Base-by-base conservation (phyloP, 192 early-diverging fungal genomes). In the Coemansia sp. region DNA sequence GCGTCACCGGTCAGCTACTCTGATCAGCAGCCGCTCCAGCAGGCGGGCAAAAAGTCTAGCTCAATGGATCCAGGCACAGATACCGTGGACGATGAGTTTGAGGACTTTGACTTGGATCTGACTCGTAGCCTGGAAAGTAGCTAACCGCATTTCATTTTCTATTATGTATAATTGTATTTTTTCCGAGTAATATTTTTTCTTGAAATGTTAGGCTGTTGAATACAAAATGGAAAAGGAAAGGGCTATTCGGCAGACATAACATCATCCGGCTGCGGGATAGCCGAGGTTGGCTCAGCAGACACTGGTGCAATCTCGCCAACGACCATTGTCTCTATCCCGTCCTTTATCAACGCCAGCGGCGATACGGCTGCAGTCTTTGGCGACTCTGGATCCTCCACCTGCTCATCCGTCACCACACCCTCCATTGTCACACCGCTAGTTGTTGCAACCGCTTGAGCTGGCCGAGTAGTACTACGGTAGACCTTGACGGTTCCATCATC, bases 401-500 rank as follows among this genome's bases (percentile, higher is more conserved):
- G 54, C 26, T 23, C 43, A 20, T 38, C 24, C 22, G 16, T 13
- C 20, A 20, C 63, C 37, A 29, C 29, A 1, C 12, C 27, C 19
- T 20, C 54, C 54, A 37, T 50, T 3, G 19, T 18, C 1, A 12
- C 13, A 24, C 61, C 60, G 10, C 3, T 60, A 18, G 57, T 32
- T 5, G 13, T 22, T 3, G 16, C 9, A 18, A 14, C 14, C 51
- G 39, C 37, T 16, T 23, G 2, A 35, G 54, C 32, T 14, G 74
- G 60, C 22, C 57, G 54, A 19, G 18, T 45, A 0, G 41, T 54
- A 57, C 78, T 63, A 9, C 60, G 54, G 58, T 89, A 90, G 9
- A 82, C 84, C 69, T 86, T 89, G 14, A 90, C 78, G 3, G 74
- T 77, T 3, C 89, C 88, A 69, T 92, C 89, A 74, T 98, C 95